Evolutionary conservation across 1,284 basidiomycete genomes (phyloP).

Genomic region (Fomitopsis betulina): DNA sequence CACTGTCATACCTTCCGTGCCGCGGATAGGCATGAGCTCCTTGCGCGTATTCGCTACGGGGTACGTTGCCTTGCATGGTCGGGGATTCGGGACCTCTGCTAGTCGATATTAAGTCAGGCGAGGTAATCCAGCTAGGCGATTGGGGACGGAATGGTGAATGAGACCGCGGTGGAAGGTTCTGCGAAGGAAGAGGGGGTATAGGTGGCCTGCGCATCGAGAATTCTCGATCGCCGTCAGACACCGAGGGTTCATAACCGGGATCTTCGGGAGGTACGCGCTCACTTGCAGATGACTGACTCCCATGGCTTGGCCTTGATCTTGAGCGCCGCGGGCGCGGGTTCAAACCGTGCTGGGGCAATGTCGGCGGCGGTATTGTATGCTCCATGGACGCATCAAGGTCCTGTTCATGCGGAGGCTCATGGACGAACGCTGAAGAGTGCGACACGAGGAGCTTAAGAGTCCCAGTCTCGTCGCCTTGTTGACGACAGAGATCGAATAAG

Average conservation of each 20-base stretch:
- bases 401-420: constrained; percentile 38
- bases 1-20: background rate
- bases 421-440: constrained; percentile 54
- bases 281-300: constrained; percentile 65
- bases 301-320: constrained; percentile 50
- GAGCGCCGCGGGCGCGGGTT: constrained; percentile 44
- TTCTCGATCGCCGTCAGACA: constrained; percentile 49
- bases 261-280: constrained; percentile 51
- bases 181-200: constrained; percentile 35
- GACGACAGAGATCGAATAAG: constrained; percentile 68
- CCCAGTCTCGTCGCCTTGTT: constrained; percentile 69
- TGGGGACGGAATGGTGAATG: constrained; percentile 24
- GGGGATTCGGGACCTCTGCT: constrained; percentile 16
- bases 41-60: constrained; percentile 15
- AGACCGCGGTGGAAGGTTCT: constrained; percentile 25
- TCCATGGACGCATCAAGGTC: constrained; percentile 38
- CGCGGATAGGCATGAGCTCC: constrained; percentile 15
- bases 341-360: constrained; percentile 33
- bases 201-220: constrained; percentile 33
- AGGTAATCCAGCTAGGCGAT: constrained; percentile 30
- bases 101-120: constrained; percentile 36
- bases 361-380: constrained; percentile 50
- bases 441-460: constrained; percentile 80
- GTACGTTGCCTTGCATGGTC: constrained; percentile 19
- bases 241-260: constrained; percentile 63